phyloP scores from a whole-genome alignment of 1,284 basidiomycete genomes.

The Leccinum huronense region DNA sequence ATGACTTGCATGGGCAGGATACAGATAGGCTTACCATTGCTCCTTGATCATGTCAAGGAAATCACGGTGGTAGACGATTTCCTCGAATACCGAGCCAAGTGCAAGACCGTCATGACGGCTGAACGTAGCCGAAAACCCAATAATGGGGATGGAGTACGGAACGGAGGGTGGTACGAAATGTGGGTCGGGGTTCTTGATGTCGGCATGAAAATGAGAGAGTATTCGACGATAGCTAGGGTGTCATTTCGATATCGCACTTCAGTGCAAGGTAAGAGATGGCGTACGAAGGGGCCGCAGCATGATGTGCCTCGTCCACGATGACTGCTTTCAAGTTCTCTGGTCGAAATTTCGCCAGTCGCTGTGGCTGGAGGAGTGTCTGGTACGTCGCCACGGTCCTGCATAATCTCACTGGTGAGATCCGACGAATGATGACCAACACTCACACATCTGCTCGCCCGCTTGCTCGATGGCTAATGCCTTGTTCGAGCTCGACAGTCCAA shows the following conservation, averaged over 20 bases:
- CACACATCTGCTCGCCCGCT: slow-evolving; percentile 85
- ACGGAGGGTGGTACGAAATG: slow-evolving; percentile 36
- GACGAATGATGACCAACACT: slow-evolving; percentile 28
- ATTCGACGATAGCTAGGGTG: slow-evolving; percentile 69
- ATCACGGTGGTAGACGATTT: slow-evolving; percentile 93
- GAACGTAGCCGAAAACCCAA: slow-evolving; percentile 97
- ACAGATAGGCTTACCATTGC: slow-evolving; percentile 60
- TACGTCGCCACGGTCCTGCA: slow-evolving; percentile 88
- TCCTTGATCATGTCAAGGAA: slow-evolving; percentile 93
- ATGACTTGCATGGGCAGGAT: slow-evolving; percentile 1
- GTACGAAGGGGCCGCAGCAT: slow-evolving; percentile 88
- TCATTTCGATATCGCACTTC: slow-evolving; percentile 4
- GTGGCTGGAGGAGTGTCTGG: slow-evolving; percentile 74
- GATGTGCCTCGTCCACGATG: slow-evolving; percentile 94
- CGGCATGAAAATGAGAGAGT: slow-evolving; percentile 71
- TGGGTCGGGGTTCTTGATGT: slow-evolving; percentile 54
- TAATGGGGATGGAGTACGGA: slow-evolving; percentile 70
- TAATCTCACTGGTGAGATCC: slow-evolving; percentile 1
- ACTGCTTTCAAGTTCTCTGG: slow-evolving; percentile 74
- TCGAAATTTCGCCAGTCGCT: slow-evolving; percentile 79
- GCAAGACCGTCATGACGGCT: slow-evolving; percentile 89
- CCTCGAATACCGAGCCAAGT: slow-evolving; percentile 84
- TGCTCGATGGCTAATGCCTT: slow-evolving; percentile 74
- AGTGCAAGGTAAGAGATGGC: slow-evolving; percentile 26
- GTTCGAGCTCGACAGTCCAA: slow-evolving; percentile 89